Base-by-base conservation (phyloP, 2,329 filamentous ascomycete species). In the Hypoxylon sp. region DNA sequence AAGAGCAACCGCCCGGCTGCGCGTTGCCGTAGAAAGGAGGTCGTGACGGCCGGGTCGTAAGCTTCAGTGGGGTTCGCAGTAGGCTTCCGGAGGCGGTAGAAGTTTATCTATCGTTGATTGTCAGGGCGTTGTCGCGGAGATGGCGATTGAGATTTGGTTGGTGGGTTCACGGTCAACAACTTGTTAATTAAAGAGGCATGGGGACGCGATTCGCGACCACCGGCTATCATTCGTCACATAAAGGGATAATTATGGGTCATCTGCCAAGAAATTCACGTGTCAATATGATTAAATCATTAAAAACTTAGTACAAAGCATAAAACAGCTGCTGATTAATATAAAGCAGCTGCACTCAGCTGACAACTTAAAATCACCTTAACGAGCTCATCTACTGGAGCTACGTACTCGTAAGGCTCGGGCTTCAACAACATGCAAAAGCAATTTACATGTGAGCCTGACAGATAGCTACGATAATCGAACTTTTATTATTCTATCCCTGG, bases 191-290 rank as follows among this genome's bases (percentile, higher is more conserved):
- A 61, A 63, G 28, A 55, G 58, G 25, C 10, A 60, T 62, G 61
- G 61, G 65, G 53, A 71, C 68, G 68, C 68, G 68, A 69, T 66
- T 61, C 68, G 68, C 68, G 68, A 69, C 66, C 50, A n/a, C 11
- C 21, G 25, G 46, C 56, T 63, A 28, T 58, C 50, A 70, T 68
- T 70, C 58, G 65, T 63, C 55, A 32, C 34, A 50, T 13, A 45
- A 51, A 65, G 58, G 21, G 25, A 63, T 46, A 62, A 59, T 7
- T 57, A 55, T 63, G 65, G 67, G 53, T 30, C 50, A 13, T 2
- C 14, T 52, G 61, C 65, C 55, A 67, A 67, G 60, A 67, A 14
- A 66, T 71, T 71, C 68, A 71, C 68, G 68, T 71, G 68, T 63
- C 38, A 65, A 51, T 17, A 59, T 60, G 50, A 59, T 66, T 55